Base-by-base conservation (phyloP, 2,329 filamentous ascomycete genomes). In the Huntiella omanensis region DNA sequence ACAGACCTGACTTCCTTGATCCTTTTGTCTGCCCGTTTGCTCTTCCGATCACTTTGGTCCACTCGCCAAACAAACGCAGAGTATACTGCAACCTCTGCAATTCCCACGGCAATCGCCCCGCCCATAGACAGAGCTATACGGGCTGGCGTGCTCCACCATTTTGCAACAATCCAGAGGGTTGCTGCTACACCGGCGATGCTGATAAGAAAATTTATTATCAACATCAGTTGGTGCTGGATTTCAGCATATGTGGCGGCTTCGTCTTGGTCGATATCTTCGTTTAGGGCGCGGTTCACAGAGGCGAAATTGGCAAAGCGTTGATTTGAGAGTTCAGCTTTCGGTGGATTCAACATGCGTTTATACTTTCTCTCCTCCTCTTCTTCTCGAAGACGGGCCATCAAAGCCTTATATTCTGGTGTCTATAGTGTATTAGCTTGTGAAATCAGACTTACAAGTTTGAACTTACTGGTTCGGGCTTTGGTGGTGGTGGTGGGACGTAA, bases 161-260 rank as follows among this genome's bases (percentile, higher is more conserved):
- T 68, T 1, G 80, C 80, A 12, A 72, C 71, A n/a, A 86, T 69
- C 83, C 83, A 91, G 33, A 91, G 70, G 5, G 81, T 83, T 2
- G 71, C 76, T 2, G 77, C 80, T 43, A 81, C 82, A 39, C 87
- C 83, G 2, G 88, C 65, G 45, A 95, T 82, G 44, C 84, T 93
- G 45, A 94, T 69, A 35, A 95, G 64, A 43, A 96, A 85, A 59
- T 96, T 98, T 55, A 93, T 70, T 44, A 96, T 85, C 5, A 96
- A 67, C 37, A 82, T 77, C 48, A 91, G 64, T 56, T 91, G 84
- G n/a, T 82, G 70, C 58, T 88, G 80, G 1, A 91, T 68, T 50
- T 91, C 83, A 51, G 85, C 80, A 52, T 73, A 65, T 2, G 80
- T 77, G 51, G 84, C 80, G 52, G 74, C 65, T 48, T 69, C 68